phyloP scores from a whole-genome alignment of 805 yeast species.

The Candida boidinii region DNA sequence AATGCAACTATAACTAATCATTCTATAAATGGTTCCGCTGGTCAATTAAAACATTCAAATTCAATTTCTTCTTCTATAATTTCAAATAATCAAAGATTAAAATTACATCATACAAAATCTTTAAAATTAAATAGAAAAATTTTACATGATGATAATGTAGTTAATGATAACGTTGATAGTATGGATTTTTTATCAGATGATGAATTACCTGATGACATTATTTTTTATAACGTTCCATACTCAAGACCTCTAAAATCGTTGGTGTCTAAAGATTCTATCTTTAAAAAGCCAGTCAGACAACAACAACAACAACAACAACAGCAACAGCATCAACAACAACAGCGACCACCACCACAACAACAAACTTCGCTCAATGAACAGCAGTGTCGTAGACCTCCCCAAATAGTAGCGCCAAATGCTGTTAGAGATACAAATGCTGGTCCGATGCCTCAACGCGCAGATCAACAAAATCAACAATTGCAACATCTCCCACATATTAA shows the following conservation, averaged over 20 bases:
- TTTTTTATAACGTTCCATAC: conserved; percentile 58
- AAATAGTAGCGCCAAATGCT: not conserved
- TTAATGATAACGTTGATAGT: no score
- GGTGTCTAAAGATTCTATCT: conserved; percentile 26
- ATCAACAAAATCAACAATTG: not conserved
- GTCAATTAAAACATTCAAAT: no score
- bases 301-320: not conserved
- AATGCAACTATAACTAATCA: no score
- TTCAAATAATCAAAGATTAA: no score
- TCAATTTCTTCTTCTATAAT: no score
- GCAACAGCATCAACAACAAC: not conserved
- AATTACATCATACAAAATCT: no score
- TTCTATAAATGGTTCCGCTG: no score
- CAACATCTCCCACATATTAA: conserved; percentile 6
- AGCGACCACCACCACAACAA: not conserved
- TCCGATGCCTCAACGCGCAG: no score
- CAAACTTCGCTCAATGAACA: not conserved
- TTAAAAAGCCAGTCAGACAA: conserved; percentile 5
- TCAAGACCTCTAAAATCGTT: conserved; percentile 42
- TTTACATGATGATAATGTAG: no score
- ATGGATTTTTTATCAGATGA: conserved; percentile 38
- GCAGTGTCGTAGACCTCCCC: not conserved
- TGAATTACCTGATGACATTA: conserved; percentile 41
- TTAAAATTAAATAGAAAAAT: no score
- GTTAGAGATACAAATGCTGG: no score